Base-by-base conservation (phyloP, 192 early-diverging fungal genomes). In the Coemansia pectinata region DNA sequence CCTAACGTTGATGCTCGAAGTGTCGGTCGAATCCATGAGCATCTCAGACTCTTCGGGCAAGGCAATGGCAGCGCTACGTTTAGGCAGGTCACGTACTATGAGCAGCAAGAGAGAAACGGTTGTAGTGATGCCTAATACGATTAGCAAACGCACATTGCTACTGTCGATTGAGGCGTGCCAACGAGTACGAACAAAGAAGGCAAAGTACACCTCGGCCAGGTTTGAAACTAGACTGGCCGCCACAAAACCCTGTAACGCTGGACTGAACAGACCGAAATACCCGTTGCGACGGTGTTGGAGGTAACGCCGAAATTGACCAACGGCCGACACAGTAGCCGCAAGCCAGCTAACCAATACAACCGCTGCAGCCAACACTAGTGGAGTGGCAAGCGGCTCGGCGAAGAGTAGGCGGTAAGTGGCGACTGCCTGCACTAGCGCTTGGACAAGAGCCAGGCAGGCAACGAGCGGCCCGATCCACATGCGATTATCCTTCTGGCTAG, bases 391-490 rank as follows among this genome's bases (percentile, higher is more conserved):
- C 15, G 23, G 19, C 9, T 47, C 14, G 14, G 40, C 57, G 1
- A 19, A 14, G 8, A 23, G 27, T 9, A 47, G 10, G 19, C 19
- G 19, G 38, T 63, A 62, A 10, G 62, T 21, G 17, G n/a, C 12
- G 2, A 69, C 3, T 19, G 55, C 58, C 58, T 74, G 72, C 14
- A 74, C 53, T 1, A 44, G 19, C 6, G 50, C 36, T 23, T 64
- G 69, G 25, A 33, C 33, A 17, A 44, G 11, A 7, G 71, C 17
- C 11, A 80, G 27, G 25, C 42, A n/a, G 36, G 68, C 36, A 59
- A 73, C 34, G 10, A 73, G 29, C 8, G 78, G 78, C 5, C 72
- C 78, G 7, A 80, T 58, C 78, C 78, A 80, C 25, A 65, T 57
- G 23, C 78, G 65, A 50, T 74, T 80, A 59, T 80, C 78, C 41